Percentiles rank a stretch among this genome's conserved stretches.
These are phyloP conservation scores for Xylariales sp. DNA, from an alignment of 2,329 filamentous ascomycete species.

Conservation along the genomic window DNA sequence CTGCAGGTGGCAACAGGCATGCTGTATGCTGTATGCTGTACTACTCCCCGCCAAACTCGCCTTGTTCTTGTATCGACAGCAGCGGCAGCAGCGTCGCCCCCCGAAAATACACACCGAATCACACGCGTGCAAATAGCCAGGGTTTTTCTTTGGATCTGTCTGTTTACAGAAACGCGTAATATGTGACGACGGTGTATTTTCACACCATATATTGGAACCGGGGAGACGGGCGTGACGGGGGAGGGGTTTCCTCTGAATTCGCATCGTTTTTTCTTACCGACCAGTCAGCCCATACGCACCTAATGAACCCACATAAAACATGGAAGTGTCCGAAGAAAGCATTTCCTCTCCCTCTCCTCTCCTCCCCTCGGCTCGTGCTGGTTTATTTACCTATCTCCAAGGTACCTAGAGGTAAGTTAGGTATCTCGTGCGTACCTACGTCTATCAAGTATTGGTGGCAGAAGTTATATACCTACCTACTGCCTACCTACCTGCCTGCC, in stretches of 20 bases:
- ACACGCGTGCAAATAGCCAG: background rate
- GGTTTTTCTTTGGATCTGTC: background rate
- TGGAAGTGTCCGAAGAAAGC: background rate
- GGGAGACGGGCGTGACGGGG: background rate
- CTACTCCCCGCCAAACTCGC: slow-evolving; percentile 11
- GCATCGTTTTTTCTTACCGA: background rate
- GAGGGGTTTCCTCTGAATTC: background rate
- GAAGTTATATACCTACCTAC: background rate
- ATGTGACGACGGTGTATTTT: background rate
- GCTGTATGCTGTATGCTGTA: slow-evolving; percentile 6
- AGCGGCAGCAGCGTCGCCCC: slow-evolving; percentile 5
- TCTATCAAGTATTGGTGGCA: slow-evolving; percentile 5
- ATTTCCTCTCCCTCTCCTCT: slow-evolving; percentile 18
- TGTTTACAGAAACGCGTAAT: background rate
- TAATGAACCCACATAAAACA: no score
- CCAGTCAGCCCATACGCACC: background rate
- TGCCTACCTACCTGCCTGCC: no score
- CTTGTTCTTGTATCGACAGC: slow-evolving; percentile 15
- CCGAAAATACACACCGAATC: slow-evolving; percentile 5
- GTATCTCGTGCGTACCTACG: background rate
- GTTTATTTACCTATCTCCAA: background rate
- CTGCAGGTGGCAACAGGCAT: slow-evolving; percentile 3
- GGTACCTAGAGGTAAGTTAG: no score
- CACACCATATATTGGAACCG: background rate
- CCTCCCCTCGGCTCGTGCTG: background rate